Percentiles rank a stretch among this genome's conserved stretches.
Conservation (phyloP, 768 basidiomycete species). For the Leccinum obscurum region DNA sequence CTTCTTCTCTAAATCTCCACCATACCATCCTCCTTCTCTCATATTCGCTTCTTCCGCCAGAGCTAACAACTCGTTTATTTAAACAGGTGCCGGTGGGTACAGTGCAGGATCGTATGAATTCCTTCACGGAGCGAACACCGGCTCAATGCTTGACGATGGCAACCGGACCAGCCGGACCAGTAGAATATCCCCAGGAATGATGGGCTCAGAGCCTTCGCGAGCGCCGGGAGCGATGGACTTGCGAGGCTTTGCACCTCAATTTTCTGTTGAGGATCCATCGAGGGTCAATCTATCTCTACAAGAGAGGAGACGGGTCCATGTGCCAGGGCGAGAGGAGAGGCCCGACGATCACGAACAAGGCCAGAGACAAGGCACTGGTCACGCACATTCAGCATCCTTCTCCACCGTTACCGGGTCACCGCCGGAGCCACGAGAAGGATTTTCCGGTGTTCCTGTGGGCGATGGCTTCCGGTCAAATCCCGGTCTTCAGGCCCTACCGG, state of each 20-base stretch:
- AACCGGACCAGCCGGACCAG: slow-evolving; percentile 12
- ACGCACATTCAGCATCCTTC: slow-evolving; percentile 26
- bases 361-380: slow-evolving; percentile 3
- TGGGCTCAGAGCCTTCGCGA: slow-evolving; percentile 14
- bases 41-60: not conserved
- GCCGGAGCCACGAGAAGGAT: slow-evolving; percentile 7
- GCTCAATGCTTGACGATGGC: slow-evolving; percentile 22
- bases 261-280: not conserved
- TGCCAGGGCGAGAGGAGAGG: not conserved
- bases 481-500: slow-evolving; percentile 2
- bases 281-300: slow-evolving; percentile 1
- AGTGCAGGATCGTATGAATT: slow-evolving; percentile 26
- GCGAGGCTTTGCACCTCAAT: not conserved
- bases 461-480: not conserved
- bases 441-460: not conserved
- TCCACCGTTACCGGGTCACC: slow-evolving; percentile 27
- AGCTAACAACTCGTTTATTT: not conserved
- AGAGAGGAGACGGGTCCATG: not conserved
- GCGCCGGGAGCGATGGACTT: slow-evolving; percentile 1
- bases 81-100: slow-evolving; percentile 19
- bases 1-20: not conserved
- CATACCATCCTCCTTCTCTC: not conserved
- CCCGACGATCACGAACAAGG: not conserved
- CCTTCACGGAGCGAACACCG: slow-evolving; percentile 20
- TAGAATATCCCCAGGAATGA: slow-evolving; percentile 17